phyloP scores from a whole-genome alignment of 2,329 filamentous ascomycete genomes.

The Colletotrichum caudatum region DNA sequence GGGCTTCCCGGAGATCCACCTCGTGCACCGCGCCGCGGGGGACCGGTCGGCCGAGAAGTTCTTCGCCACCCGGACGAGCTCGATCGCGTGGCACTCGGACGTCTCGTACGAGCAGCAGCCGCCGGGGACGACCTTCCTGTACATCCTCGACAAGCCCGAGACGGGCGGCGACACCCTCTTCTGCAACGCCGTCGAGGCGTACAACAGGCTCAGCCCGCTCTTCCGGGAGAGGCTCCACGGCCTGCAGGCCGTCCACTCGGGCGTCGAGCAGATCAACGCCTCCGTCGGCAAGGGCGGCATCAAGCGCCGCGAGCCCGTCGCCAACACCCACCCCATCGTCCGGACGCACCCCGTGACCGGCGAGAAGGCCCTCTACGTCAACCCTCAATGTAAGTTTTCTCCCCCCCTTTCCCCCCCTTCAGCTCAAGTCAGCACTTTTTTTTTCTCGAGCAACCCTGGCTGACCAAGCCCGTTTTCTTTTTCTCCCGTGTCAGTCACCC shows the following conservation, averaged over 20 bases:
- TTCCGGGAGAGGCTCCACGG: slow-evolving; percentile 70
- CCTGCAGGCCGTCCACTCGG: slow-evolving; percentile 39
- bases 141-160: slow-evolving; percentile 83
- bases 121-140: slow-evolving; percentile 90
- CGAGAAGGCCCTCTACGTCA: slow-evolving; percentile 38
- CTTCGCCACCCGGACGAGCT: slow-evolving; percentile 77
- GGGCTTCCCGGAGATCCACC: slow-evolving; percentile 74
- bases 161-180: slow-evolving; percentile 90
- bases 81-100: slow-evolving; percentile 90
- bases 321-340: slow-evolving; percentile 37
- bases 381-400: slow-evolving; percentile 35
- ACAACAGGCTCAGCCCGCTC: slow-evolving; percentile 80
- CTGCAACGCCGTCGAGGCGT: slow-evolving; percentile 82
- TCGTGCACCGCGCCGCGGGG: slow-evolving; percentile 73
- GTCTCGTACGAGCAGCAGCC: slow-evolving; percentile 90
- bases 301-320: slow-evolving; percentile 40
- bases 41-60: slow-evolving; percentile 66
- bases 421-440: too few species aligned
- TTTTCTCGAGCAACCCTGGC: too few species aligned
- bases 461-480: background rate
- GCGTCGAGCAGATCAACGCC: slow-evolving; percentile 36
- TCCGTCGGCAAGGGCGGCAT: slow-evolving; percentile 40
- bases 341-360: slow-evolving; percentile 39
- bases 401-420: too few species aligned
- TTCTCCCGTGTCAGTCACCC: slow-evolving; percentile 13